Conservation (phyloP, 148 eudicot genomes). For the Linanthus parryae region DNA sequence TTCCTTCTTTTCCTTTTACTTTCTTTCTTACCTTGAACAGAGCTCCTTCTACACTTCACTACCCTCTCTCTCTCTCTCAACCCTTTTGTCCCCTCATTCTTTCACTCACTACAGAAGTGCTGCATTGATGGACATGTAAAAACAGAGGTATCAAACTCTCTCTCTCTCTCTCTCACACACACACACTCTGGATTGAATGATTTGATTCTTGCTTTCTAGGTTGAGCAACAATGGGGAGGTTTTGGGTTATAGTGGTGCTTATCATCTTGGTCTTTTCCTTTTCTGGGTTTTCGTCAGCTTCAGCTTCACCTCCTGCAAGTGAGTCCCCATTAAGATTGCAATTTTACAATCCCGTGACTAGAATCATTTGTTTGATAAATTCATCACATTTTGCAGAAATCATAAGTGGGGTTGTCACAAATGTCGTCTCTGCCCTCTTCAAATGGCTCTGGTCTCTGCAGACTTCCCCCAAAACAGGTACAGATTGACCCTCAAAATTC, state of each 20-base stretch:
- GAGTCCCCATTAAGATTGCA: slow-evolving; percentile 19
- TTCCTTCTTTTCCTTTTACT: too few species aligned
- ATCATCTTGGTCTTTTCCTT: slow-evolving; percentile 29
- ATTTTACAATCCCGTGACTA: too few species aligned
- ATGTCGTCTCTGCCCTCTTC: slow-evolving; percentile 50
- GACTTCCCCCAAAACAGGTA: slow-evolving; percentile 47
- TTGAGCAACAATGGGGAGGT: slow-evolving; percentile 29
- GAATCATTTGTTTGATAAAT: too few species aligned
- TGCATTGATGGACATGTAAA: slow-evolving; percentile 12
- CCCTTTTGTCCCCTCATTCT: slow-evolving; percentile 4
- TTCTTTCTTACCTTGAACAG: slow-evolving; percentile 31
- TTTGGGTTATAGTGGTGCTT: slow-evolving; percentile 24
- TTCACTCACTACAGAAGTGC: slow-evolving; percentile 6
- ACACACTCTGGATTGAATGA: neutral
- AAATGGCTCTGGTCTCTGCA: slow-evolving; percentile 80
- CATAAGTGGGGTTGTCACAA: slow-evolving; percentile 68
- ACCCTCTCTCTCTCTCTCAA: neutral
- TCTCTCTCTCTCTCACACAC: slow-evolving; percentile 1
- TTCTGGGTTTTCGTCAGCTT: slow-evolving; percentile 44
- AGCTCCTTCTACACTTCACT: slow-evolving; percentile 18
- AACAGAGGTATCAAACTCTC: neutral
- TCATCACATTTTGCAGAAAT: slow-evolving; percentile 48
- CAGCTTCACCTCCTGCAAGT: slow-evolving; percentile 80
- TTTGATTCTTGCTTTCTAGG: slow-evolving; percentile 2
- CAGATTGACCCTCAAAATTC: slow-evolving; percentile 19